Evolutionary conservation across 2,329 filamentous ascomycete genomes (phyloP).

Genomic region (Dryadomyces quercivorus): DNA sequence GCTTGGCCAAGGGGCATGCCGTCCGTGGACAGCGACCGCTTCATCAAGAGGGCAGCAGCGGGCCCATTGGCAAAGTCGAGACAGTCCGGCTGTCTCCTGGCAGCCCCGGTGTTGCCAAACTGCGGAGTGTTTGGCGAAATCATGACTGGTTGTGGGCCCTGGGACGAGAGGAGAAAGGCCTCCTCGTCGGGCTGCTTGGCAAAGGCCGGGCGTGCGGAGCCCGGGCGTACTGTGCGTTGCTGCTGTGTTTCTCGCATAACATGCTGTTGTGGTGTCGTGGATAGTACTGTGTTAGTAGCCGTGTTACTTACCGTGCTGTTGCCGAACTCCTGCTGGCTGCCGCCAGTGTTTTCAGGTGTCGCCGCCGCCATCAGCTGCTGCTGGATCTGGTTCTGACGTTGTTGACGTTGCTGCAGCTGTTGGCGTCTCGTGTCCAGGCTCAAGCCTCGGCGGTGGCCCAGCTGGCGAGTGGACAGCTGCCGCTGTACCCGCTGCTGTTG

Average conservation of each 20-base stretch:
- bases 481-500: constrained; percentile 24
- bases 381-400: constrained; percentile 11
- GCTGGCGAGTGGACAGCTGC: constrained; percentile 24
- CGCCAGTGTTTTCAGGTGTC: constrained; percentile 14
- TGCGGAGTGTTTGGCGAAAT: constrained; percentile 27
- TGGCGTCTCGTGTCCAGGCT: constrained; percentile 65
- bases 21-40: constrained; percentile 24
- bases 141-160: constrained; percentile 30
- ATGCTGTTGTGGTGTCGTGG: constrained; percentile 51
- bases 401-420: constrained; percentile 27
- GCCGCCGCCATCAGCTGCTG: constrained; percentile 11
- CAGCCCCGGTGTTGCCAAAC: constrained; percentile 25
- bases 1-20: constrained; percentile 21
- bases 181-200: constrained; percentile 27
- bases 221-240: constrained; percentile 73
- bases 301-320: constrained; percentile 36
- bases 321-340: constrained; percentile 1
- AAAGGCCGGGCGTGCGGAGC: constrained; percentile 29
- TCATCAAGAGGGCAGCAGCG: constrained; percentile 32
- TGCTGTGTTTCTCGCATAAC: constrained; percentile 82
- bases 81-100: constrained; percentile 13
- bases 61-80: constrained; percentile 33
- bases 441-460: constrained; percentile 67
- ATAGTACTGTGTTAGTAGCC: constrained; percentile 43
- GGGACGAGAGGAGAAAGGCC: constrained; percentile 38